Base-by-base conservation (phyloP, 139 green algal species). In the Raphidocelis subcapitata region DNA sequence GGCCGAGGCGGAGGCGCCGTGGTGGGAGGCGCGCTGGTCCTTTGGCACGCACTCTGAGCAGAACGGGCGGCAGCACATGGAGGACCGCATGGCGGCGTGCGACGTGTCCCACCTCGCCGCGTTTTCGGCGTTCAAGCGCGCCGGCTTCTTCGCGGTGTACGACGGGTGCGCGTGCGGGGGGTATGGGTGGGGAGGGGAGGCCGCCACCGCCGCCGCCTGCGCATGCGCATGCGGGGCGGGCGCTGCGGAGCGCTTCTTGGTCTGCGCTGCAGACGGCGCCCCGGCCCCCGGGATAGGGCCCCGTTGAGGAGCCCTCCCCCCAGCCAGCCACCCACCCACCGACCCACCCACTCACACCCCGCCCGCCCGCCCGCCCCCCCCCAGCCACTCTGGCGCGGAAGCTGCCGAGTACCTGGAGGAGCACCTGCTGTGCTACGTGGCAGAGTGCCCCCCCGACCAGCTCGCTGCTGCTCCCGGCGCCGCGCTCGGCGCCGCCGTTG, bases 321-420 rank as follows among this genome's bases (percentile, higher is more conserved):
- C n/a, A n/a, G n/a, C n/a, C n/a, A n/a, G n/a, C n/a, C n/a, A n/a
- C n/a, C n/a, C n/a, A n/a, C n/a, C n/a, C n/a, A n/a, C n/a, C n/a
- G n/a, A n/a, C n/a, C n/a, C n/a, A n/a, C n/a, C n/a, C n/a, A n/a
- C n/a, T n/a, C n/a, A n/a, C n/a, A n/a, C n/a, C n/a, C n/a, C n/a
- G n/a, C n/a, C n/a, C n/a, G n/a, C n/a, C n/a, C n/a, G n/a, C n/a
- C 41, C 41, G 8, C 41, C 41, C 8, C 8, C 41, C 41, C 41
- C 8, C 41, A 49, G 41, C 29, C 75, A 82, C 51, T 49, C 65
- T 41, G 75, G 75, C 5, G 37, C 65, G 56, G 69, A 73, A 33
- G 75, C 75, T 33, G 75, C 75, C 36, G 37, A 82, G 62, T 78
- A 73, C 36, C 56, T 76, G 62, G 44, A 63, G 29, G 65, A 73